Percentiles rank a stretch among this genome's conserved stretches.
phyloP scores from a whole-genome alignment of 1,284 basidiomycete genomes.

The Phlebopus sp. region DNA sequence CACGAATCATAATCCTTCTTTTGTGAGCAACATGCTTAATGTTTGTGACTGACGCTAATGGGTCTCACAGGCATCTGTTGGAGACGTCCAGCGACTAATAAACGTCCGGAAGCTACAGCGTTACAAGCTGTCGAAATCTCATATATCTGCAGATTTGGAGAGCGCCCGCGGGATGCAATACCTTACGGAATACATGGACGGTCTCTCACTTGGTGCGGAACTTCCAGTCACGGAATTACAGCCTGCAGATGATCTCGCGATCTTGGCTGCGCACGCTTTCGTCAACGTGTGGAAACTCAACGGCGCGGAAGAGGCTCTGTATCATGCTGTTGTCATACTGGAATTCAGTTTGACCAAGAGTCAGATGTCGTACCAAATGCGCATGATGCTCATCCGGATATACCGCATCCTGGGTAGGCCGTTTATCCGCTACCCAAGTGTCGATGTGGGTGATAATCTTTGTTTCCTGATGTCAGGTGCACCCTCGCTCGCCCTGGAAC shows the following conservation, averaged over 20 bases:
- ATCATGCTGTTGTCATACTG: slow-evolving; percentile 60
- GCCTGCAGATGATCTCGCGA: slow-evolving; percentile 80
- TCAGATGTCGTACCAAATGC: slow-evolving; percentile 73
- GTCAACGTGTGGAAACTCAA: slow-evolving; percentile 63
- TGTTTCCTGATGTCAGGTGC: slow-evolving; percentile 46
- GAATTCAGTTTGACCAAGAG: slow-evolving; percentile 74
- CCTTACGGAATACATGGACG: slow-evolving; percentile 58
- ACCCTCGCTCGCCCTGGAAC: slow-evolving; percentile 65
- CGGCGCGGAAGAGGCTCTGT: slow-evolving; percentile 55
- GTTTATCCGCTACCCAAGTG: slow-evolving; percentile 6
- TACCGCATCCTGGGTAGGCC: slow-evolving; percentile 72
- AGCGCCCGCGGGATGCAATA: slow-evolving; percentile 49
- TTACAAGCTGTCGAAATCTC: slow-evolving; percentile 45
- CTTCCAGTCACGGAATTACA: slow-evolving; percentile 80
- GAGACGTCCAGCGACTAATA: slow-evolving; percentile 57
- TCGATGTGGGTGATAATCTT: slow-evolving; percentile 4
- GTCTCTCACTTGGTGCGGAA: slow-evolving; percentile 60
- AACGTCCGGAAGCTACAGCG: slow-evolving; percentile 74
- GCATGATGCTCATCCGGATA: slow-evolving; percentile 72
- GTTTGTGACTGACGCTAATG: slow-evolving; percentile 15
- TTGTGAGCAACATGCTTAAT: slow-evolving; percentile 40
- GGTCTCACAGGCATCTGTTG: slow-evolving; percentile 40
- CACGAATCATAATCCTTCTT: slow-evolving; percentile 41
- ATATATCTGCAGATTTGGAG: slow-evolving; percentile 58
- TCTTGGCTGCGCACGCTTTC: slow-evolving; percentile 69